phyloP scores from a whole-genome alignment of 768 basidiomycete species.

The Auricularia auricula-judae region DNA sequence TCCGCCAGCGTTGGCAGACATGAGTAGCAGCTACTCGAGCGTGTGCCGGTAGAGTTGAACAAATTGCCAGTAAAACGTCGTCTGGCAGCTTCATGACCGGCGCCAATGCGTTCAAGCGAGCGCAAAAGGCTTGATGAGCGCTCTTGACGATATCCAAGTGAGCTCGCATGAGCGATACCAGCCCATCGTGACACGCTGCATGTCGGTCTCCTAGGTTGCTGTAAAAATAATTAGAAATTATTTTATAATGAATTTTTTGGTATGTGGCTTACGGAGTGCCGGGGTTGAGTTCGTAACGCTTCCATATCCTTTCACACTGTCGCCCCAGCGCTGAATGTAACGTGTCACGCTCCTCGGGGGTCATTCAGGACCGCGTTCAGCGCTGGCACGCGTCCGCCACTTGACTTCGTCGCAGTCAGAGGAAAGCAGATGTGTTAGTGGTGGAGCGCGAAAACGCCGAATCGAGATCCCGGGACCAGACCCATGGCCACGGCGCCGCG shows the following conservation, averaged over 20 bases:
- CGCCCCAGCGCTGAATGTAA: not conserved
- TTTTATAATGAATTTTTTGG: not conserved
- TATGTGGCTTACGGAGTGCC: not conserved
- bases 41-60: not conserved
- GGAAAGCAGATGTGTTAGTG: not conserved
- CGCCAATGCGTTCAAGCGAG: not conserved
- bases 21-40: not conserved
- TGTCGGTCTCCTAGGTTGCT: not conserved
- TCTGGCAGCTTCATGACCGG: not conserved
- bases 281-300: not conserved
- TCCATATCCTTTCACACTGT: not conserved
- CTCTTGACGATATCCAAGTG: not conserved
- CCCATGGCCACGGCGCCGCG: too few species aligned
- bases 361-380: not conserved
- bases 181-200: not conserved
- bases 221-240: not conserved
- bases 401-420: not conserved
- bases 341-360: not conserved
- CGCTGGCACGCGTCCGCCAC: too few species aligned
- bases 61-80: not conserved
- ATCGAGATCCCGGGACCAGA: too few species aligned
- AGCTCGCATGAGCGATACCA: not conserved
- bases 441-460: not conserved
- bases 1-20: not conserved
- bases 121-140: not conserved